A percentile compares a stretch with the other conserved stretches of the same genome.
Conservation (phyloP, 208 protist species). For the Trypanosoma melophagium region DNA sequence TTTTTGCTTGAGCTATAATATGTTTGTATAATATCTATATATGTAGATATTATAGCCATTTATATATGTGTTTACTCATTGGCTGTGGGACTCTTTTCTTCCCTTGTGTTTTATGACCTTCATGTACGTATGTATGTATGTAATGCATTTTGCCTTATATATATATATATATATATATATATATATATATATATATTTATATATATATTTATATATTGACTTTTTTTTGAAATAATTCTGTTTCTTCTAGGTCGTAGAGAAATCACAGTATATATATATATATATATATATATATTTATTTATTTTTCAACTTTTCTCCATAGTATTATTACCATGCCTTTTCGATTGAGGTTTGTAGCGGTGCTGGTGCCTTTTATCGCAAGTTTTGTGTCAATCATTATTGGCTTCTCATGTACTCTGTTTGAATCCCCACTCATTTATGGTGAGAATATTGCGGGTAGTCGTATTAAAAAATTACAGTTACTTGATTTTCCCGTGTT, state of each 20-base stretch:
- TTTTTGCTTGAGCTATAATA: too few relatives aligned
- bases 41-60: neutral
- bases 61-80: neutral
- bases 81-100: neutral
- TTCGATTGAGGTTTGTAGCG: constrained; percentile 20
- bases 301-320: too few relatives aligned
- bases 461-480: constrained; percentile 25
- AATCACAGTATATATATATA: too few relatives aligned
- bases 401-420: constrained; percentile 29
- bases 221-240: neutral
- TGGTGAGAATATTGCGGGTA: constrained; percentile 31
- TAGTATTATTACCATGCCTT: neutral
- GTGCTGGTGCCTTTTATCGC: constrained; percentile 36
- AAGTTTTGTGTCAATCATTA: constrained; percentile 29
- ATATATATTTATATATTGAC: too few relatives aligned
- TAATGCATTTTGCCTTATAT: neutral
- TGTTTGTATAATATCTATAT: too few relatives aligned
- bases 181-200: neutral
- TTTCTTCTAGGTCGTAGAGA: too few relatives aligned
- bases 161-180: neutral
- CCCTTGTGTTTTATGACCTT: neutral
- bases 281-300: too few relatives aligned
- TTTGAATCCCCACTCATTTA: constrained; percentile 36
- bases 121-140: neutral
- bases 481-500: neutral